A percentile compares a stretch with the other conserved stretches of the same genome.
phyloP scores from a whole-genome alignment of 2,329 filamentous ascomycete species.

The Cladophialophora carrionii region DNA sequence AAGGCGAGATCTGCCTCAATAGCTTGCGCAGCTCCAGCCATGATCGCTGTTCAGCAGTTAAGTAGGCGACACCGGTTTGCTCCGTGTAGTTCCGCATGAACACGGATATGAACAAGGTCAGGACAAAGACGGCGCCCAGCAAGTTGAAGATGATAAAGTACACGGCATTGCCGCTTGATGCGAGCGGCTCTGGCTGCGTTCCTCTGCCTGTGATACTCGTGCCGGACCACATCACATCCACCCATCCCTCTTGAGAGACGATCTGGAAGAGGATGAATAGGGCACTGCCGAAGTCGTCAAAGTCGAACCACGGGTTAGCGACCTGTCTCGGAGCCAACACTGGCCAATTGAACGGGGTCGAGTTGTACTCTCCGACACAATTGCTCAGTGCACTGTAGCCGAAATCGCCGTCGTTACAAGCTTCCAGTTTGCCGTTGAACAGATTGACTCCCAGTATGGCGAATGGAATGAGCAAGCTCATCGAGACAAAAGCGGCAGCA shows the following conservation, averaged over 20 bases:
- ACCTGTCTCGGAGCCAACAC: constrained; percentile 81
- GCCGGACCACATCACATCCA: constrained; percentile 82
- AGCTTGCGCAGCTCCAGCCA: constrained; percentile 96
- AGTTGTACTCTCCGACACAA: constrained; percentile 83
- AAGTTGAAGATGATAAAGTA: constrained; percentile 98
- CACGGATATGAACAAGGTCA: constrained; percentile 96
- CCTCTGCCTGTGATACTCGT: constrained; percentile 79
- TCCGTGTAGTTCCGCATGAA: constrained; percentile 99
- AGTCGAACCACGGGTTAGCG: constrained; percentile 81
- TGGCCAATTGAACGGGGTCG: constrained; percentile 78
- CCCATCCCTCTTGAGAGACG: constrained; percentile 98
- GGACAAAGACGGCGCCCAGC: constrained; percentile 90
- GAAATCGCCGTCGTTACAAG: constrained; percentile 74
- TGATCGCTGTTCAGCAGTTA: constrained; percentile 93
- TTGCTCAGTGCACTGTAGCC: constrained; percentile 56
- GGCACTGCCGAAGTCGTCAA: constrained; percentile 91
- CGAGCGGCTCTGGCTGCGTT: constrained; percentile 70
- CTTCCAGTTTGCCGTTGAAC: constrained; percentile 78
- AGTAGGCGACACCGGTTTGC: constrained; percentile 92
- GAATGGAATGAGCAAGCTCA: constrained; percentile 93
- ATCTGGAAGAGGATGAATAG: constrained; percentile 98
- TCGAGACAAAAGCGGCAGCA: constrained; percentile 87
- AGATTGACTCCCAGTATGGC: constrained; percentile 94
- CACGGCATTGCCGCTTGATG: constrained; percentile 79
- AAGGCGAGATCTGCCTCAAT: constrained; percentile 88